Percentiles rank a stretch among this genome's conserved stretches.
Evolutionary conservation across 371 early-diverging fungal genomes (phyloP).

Genomic region (Phascolomyces articulosus): DNA sequence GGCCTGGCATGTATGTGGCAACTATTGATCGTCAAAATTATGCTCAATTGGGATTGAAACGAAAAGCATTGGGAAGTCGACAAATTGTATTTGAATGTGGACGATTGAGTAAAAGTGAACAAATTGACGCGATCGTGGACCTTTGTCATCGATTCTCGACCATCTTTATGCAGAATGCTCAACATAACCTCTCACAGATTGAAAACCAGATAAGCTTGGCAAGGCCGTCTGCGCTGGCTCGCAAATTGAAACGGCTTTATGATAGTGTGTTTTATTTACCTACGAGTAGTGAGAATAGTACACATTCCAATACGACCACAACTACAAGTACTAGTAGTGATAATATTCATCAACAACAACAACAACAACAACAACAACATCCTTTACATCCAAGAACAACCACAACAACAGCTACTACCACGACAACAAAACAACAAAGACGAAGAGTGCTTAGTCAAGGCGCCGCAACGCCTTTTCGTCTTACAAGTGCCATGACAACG

Average conservation of each 20-base stretch:
- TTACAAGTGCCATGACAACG: conserved; percentile 10
- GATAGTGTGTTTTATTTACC: conserved; percentile 10
- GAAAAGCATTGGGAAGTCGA: conserved; percentile 18
- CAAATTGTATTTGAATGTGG: conserved; percentile 30
- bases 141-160: conserved; percentile 26
- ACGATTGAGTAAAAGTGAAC: conserved; percentile 17
- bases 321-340: not conserved
- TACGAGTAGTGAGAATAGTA: not conserved
- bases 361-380: not conserved
- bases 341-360: not conserved
- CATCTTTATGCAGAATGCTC: conserved; percentile 35
- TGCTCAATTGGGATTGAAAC: conserved; percentile 24
- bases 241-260: conserved; percentile 12
- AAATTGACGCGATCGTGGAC: conserved; percentile 20
- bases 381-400: too few species aligned
- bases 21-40: conserved; percentile 29
- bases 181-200: conserved; percentile 29
- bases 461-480: conserved; percentile 12
- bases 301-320: not conserved
- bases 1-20: conserved; percentile 19
- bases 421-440: not conserved
- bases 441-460: conserved; percentile 3
- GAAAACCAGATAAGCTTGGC: conserved; percentile 17
- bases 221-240: conserved; percentile 14
- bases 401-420: not conserved